Conservation (phyloP, 768 basidiomycete species). For the Tylopilus balloui region DNA sequence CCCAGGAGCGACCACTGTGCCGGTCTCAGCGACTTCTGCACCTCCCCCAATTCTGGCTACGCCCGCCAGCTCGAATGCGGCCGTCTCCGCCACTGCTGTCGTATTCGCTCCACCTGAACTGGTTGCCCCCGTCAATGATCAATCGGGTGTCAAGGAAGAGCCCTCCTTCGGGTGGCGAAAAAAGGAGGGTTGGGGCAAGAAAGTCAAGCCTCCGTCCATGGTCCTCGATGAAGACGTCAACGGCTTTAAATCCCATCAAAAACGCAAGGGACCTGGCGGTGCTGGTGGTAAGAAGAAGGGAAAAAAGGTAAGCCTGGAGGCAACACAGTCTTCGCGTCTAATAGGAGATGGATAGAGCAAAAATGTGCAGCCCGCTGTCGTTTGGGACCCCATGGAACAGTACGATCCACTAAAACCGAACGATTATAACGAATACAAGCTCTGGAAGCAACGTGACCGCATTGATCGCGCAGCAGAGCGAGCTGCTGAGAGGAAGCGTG, state of each 20-base stretch:
- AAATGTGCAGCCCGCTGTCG: slow-evolving; percentile 43
- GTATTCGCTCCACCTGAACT: slow-evolving; percentile 67
- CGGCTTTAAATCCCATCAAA: slow-evolving; percentile 64
- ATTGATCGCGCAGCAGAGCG: slow-evolving; percentile 66
- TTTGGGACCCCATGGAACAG: slow-evolving; percentile 76
- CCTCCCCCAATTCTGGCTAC: slow-evolving; percentile 32
- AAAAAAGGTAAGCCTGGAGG: slow-evolving; percentile 50
- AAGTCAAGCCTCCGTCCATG: slow-evolving; percentile 89
- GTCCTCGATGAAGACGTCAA: slow-evolving; percentile 86
- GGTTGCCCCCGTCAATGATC: slow-evolving; percentile 29
- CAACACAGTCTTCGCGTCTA: neutral
- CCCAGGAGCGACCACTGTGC: slow-evolving; percentile 55
- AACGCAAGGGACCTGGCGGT: slow-evolving; percentile 45
- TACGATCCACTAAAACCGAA: slow-evolving; percentile 85
- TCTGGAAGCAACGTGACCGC: slow-evolving; percentile 71
- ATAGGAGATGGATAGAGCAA: slow-evolving; percentile 47
- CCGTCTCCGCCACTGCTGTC: slow-evolving; percentile 55
- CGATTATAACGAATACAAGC: slow-evolving; percentile 85
- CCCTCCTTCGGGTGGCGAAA: slow-evolving; percentile 36
- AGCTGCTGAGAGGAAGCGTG: slow-evolving; percentile 56
- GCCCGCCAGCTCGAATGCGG: slow-evolving; percentile 23
- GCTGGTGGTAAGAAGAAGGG: slow-evolving; percentile 41
- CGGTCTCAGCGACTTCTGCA: slow-evolving; percentile 35
- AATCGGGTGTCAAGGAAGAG: slow-evolving; percentile 27
- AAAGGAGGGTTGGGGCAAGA: slow-evolving; percentile 75